A percentile compares a stretch with the other conserved stretches of the same genome.
These are phyloP conservation scores for Sonneratia alba DNA, from an alignment of 345 rosid species.

Conservation along the genomic window DNA sequence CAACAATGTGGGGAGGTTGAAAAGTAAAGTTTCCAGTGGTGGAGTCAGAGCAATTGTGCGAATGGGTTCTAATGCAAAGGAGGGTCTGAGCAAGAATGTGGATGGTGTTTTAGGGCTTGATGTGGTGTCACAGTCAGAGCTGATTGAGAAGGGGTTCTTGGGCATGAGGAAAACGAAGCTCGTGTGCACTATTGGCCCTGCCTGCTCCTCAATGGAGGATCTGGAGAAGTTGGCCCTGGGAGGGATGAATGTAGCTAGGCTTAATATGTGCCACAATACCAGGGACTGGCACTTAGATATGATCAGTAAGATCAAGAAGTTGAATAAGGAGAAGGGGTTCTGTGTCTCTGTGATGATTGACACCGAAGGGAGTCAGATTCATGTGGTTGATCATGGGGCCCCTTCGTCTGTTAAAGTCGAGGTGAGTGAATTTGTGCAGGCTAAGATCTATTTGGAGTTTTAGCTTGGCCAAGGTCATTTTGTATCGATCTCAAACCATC, in stretches of 20 bases:
- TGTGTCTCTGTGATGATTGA: constrained; percentile 63
- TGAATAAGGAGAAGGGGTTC: constrained; percentile 46
- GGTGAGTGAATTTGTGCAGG: constrained; percentile 15
- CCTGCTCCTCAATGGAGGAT: constrained; percentile 45
- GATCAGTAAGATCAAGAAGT: constrained; percentile 42
- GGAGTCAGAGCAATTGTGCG: constrained; percentile 26
- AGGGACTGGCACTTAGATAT: constrained; percentile 61
- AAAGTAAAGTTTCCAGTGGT: constrained; percentile 6
- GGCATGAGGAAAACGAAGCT: constrained; percentile 72
- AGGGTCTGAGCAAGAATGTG: constrained; percentile 13
- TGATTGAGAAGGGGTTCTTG: constrained; percentile 52
- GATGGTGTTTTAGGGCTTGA: constrained; percentile 29
- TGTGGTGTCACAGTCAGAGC: constrained; percentile 38
- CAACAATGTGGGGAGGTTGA: constrained; percentile 16
- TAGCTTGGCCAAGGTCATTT: neutral
- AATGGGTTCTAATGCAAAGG: constrained; percentile 14
- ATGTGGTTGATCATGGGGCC: constrained; percentile 64
- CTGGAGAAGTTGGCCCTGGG: constrained; percentile 49
- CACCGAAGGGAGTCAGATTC: constrained; percentile 70
- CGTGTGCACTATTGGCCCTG: constrained; percentile 67
- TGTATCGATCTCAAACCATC: neutral
- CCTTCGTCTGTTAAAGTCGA: constrained; percentile 52
- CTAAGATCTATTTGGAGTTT: neutral
- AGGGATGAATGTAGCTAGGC: constrained; percentile 76
- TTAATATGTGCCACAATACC: constrained; percentile 63